Conservation (phyloP, 805 yeast species). For the Monosporozyma siamensis region DNA sequence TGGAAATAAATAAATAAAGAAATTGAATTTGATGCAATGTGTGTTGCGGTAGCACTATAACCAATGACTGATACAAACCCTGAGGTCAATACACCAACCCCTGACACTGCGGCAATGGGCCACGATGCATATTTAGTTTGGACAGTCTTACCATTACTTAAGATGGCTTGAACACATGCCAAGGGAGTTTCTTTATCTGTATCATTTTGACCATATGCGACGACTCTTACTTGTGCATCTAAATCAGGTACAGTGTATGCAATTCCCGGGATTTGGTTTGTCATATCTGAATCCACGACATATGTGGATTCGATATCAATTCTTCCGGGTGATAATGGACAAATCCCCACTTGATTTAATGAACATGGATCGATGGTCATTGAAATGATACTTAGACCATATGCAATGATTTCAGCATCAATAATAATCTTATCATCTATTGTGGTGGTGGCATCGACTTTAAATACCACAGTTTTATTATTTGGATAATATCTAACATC, state of each 20-base stretch:
- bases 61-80: constrained; percentile 83
- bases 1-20: constrained; percentile 92
- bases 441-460: constrained; percentile 70
- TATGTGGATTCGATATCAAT: constrained; percentile 56
- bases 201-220: constrained; percentile 45
- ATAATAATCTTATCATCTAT: constrained; percentile 66
- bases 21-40: constrained; percentile 92
- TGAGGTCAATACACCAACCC: constrained; percentile 78
- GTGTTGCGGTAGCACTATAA: constrained; percentile 88
- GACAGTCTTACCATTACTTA: constrained; percentile 86
- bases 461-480: constrained; percentile 52
- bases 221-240: constrained; percentile 81
- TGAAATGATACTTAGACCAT: constrained; percentile 62
- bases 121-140: constrained; percentile 87
- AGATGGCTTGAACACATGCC: constrained; percentile 87
- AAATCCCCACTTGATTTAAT: constrained; percentile 45
- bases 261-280: constrained; percentile 58
- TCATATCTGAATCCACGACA: constrained; percentile 33
- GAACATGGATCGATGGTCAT: constrained; percentile 56
- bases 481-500: constrained; percentile 65
- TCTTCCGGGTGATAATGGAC: constrained; percentile 86
- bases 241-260: constrained; percentile 90
- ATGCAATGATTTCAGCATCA: constrained; percentile 56
- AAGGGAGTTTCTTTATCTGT: constrained; percentile 38
- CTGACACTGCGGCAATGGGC: constrained; percentile 91